phyloP scores from a whole-genome alignment of 2,329 filamentous ascomycete species.

The Sphaerostilbella broomeana region DNA sequence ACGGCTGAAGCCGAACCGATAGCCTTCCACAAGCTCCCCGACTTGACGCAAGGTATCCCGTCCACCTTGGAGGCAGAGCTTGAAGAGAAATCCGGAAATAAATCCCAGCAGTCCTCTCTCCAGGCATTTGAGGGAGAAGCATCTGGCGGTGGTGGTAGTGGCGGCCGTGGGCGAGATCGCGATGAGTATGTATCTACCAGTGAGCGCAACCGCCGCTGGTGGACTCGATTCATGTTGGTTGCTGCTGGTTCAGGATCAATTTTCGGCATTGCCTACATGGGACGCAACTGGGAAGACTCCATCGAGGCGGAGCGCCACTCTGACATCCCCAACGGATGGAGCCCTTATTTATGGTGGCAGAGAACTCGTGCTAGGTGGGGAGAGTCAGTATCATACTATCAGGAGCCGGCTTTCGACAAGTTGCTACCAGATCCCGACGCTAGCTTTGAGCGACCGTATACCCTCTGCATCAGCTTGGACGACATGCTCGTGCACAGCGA shows the following conservation, averaged over 20 bases:
- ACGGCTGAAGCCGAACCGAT: conserved; percentile 34
- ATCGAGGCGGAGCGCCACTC: conserved; percentile 64
- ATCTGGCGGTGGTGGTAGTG: conserved; percentile 23
- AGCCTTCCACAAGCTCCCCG: conserved; percentile 67
- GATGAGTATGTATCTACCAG: conserved; percentile 85
- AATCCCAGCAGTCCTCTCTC: conserved; percentile 25
- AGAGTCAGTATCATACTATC: conserved; percentile 83
- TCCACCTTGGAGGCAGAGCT: conserved; percentile 81
- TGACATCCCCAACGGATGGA: conserved; percentile 76
- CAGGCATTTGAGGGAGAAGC: conserved; percentile 33
- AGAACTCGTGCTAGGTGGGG: conserved; percentile 69
- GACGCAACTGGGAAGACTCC: conserved; percentile 80
- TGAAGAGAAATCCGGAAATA: conserved; percentile 34
- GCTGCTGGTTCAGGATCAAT: conserved; percentile 50
- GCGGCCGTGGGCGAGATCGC: conserved; percentile 43
- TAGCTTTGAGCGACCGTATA: conserved; percentile 78
- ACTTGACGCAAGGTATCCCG: conserved; percentile 89
- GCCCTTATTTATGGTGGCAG: conserved; percentile 67
- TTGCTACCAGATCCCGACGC: conserved; percentile 78
- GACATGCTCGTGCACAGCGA: conserved; percentile 92
- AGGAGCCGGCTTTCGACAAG: conserved; percentile 91
- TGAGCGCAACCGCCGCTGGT: conserved; percentile 70
- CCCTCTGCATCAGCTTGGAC: conserved; percentile 84
- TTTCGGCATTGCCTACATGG: conserved; percentile 64
- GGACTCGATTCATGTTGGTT: conserved; percentile 70